Evolutionary conservation across 495 filamentous ascomycete genomes (phyloP), one percentile per base, ranked within the genome.

Genomic region (Hypoxylon lienhwacheense): DNA sequence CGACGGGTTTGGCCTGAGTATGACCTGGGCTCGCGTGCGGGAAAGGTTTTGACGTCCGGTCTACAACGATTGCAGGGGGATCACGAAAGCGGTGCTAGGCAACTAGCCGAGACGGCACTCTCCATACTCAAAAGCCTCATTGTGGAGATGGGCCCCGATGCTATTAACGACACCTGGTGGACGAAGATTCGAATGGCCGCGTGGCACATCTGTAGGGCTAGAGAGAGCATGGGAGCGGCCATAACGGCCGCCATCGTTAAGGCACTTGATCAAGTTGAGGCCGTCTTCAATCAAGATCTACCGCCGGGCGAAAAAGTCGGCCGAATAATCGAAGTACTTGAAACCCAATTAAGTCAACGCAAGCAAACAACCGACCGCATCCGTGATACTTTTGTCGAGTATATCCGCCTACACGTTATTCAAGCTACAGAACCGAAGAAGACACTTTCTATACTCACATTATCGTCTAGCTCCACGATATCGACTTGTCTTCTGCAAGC

Each of bases 191-290:
- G 81, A 16, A 74, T 79, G 70, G 76, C 72, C 19, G 81, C 77
- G 1, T 88, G 83, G 83, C 83, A 87, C 64, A 55, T 87, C 1
- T 80, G 75, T 61, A 81, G 82, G 47, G 81, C 85, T 46, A 77
- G 82, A 11, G 77, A 81, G 47, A 85, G 80, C 56, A 86, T 87
- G 83, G 76, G 78, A 2, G 73, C 82, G 0, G 78, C 82, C 1
- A 85, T 82, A 14, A 65, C 78, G 40, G 77, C 73, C 22, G 77
- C 71, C 0, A 29, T 84, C 20, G 54, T 85, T 1, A 65, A 66
- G 10, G 66, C 75, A 6, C 67, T 86, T 12, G 50, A 66, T 2
- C 40, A 22, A 1, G 60, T 70, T 8, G 67, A 72, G 17, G 16
- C 55, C 11, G 55, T 61, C 20, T 63, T 68, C 40, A 47, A 59